A percentile compares a stretch with the other conserved stretches of the same genome.
These are phyloP conservation scores for Penicillium lagena DNA, from an alignment of 495 filamentous ascomycete genomes.

Conservation along the genomic window DNA sequence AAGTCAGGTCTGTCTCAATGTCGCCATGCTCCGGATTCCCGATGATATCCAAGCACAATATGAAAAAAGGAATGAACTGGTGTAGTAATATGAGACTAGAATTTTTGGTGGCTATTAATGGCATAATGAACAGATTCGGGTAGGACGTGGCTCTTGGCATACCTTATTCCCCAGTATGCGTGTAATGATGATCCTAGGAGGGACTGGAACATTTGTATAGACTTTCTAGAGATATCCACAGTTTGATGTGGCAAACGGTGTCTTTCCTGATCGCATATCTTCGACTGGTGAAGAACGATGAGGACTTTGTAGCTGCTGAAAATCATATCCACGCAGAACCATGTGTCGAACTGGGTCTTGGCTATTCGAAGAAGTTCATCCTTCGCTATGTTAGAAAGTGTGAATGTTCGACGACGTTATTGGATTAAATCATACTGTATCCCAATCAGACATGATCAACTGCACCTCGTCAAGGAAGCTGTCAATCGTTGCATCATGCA, in stretches of 20 bases:
- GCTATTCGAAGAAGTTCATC: constrained; percentile 10
- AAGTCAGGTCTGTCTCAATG: constrained; percentile 2
- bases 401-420: neutral
- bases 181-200: no score
- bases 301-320: constrained; percentile 16
- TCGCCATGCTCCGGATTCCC: neutral
- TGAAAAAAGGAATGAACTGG: constrained; percentile 10
- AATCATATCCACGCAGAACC: constrained; percentile 14
- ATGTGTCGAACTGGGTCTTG: constrained; percentile 9
- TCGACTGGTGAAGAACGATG: constrained; percentile 12
- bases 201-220: no score
- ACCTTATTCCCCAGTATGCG: no score
- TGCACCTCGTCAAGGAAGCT: constrained; percentile 8
- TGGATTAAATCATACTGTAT: constrained; percentile 1
- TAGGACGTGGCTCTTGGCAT: no score
- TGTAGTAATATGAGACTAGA: constrained; percentile 9
- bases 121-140: no score
- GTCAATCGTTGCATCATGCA: constrained; percentile 6
- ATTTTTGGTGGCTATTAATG: no score
- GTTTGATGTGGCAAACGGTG: neutral
- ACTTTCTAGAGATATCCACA: neutral
- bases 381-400: neutral
- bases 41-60: constrained; percentile 5
- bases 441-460: constrained; percentile 10
- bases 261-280: constrained; percentile 2